These are phyloP conservation scores for Acephala macrosclerotiorum DNA, from an alignment of 2,329 filamentous ascomycete genomes.

Conservation along the genomic window DNA sequence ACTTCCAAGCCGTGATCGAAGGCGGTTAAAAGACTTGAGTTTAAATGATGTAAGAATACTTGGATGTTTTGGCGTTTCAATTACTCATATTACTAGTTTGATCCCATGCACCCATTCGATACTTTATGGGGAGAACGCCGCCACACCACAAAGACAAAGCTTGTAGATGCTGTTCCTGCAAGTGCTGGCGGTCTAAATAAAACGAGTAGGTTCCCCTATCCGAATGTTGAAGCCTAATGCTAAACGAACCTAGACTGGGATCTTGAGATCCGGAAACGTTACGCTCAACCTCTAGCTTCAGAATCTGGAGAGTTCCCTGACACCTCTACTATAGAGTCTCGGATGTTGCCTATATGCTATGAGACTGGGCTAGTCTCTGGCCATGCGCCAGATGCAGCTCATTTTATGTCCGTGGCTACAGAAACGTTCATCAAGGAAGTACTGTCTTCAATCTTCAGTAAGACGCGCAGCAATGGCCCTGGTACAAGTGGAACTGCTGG, in stretches of 20 bases:
- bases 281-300: conserved; percentile 66
- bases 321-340: conserved; percentile 64
- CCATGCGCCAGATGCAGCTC: conserved; percentile 65
- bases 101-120: conserved; percentile 42
- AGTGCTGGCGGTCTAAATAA: conserved; percentile 79
- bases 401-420: conserved; percentile 70
- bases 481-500: conserved; percentile 67
- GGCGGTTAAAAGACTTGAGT: conserved; percentile 70
- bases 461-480: conserved; percentile 70
- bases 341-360: conserved; percentile 74
- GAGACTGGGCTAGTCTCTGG: conserved; percentile 68
- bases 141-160: conserved; percentile 47
- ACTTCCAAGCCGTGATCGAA: conserved; percentile 69
- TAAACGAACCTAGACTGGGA: conserved; percentile 61
- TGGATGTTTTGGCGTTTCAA: background rate
- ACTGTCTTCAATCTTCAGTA: conserved; percentile 67
- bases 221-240: conserved; percentile 12
- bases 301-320: conserved; percentile 77
- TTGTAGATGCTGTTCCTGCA: conserved; percentile 68
- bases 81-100: conserved; percentile 36
- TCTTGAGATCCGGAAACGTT: conserved; percentile 72
- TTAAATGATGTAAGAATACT: conserved; percentile 62
- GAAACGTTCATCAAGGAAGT: conserved; percentile 74
- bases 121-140: conserved; percentile 45
- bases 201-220: conserved; percentile 58